Conservation (phyloP, 2,329 filamentous ascomycete species). For the Cytospora leucostoma region DNA sequence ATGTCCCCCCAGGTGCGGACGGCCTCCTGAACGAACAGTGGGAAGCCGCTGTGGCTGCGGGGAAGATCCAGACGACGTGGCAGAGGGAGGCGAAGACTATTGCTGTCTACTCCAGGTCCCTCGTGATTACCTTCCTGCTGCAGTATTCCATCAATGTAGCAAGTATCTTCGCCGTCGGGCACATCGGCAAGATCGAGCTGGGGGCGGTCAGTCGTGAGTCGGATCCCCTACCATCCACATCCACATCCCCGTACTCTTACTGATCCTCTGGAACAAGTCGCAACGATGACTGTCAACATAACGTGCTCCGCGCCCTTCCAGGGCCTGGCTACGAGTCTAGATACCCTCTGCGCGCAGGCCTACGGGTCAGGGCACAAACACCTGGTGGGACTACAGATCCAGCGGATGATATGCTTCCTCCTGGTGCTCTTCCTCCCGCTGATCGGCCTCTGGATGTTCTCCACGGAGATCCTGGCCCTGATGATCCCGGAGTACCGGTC, state of each 20-base stretch:
- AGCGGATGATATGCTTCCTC: constrained; percentile 79
- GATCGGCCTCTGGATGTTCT: constrained; percentile 66
- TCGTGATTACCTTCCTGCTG: constrained; percentile 73
- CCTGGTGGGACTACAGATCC: constrained; percentile 80
- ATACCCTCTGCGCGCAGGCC: constrained; percentile 91
- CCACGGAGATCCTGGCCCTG: constrained; percentile 61
- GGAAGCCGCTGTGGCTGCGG: constrained; percentile 80
- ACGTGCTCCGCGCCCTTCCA: constrained; percentile 77
- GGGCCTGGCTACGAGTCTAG: constrained; percentile 84
- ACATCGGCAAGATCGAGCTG: constrained; percentile 70
- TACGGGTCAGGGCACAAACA: constrained; percentile 90
- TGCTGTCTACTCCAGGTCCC: constrained; percentile 66
- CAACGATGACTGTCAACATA: constrained; percentile 79
- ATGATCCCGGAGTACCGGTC: constrained; percentile 74
- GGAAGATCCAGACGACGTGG: constrained; percentile 87
- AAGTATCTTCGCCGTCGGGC: constrained; percentile 76
- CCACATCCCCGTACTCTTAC: neutral
- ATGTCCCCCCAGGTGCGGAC: constrained; percentile 48
- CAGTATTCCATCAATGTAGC: constrained; percentile 85
- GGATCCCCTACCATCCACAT: neutral
- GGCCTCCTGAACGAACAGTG: constrained; percentile 72
- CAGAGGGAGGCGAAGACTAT: constrained; percentile 85
- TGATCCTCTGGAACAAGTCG: constrained; percentile 44
- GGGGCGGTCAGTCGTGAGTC: constrained; percentile 60
- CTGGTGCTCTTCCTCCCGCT: constrained; percentile 72